phyloP scores from a whole-genome alignment of 495 filamentous ascomycete species.

The Oidiodendron maius region DNA sequence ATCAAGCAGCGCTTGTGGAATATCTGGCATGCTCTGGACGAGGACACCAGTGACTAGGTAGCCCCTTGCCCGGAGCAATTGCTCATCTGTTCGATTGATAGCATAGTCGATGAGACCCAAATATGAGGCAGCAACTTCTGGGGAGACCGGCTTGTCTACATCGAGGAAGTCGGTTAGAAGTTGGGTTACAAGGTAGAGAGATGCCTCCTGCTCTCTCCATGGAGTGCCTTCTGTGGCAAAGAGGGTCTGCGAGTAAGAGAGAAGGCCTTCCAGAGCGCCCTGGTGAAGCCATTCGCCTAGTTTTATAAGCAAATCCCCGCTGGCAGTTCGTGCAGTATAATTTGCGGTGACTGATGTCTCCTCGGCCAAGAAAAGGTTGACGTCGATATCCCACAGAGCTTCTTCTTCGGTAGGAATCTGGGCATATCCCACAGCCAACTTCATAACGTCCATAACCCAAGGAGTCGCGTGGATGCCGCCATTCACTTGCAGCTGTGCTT shows the following conservation, averaged over 20 bases:
- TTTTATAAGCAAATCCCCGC: slow-evolving; percentile 85
- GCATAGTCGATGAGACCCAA: slow-evolving; percentile 73
- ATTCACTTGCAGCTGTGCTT: slow-evolving; percentile 57
- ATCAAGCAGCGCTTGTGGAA: slow-evolving; percentile 57
- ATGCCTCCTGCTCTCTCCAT: slow-evolving; percentile 69
- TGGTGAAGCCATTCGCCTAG: slow-evolving; percentile 82
- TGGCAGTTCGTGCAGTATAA: slow-evolving; percentile 88
- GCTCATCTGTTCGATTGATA: slow-evolving; percentile 52
- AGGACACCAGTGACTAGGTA: slow-evolving; percentile 77
- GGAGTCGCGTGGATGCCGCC: slow-evolving; percentile 49
- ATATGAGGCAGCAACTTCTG: slow-evolving; percentile 63
- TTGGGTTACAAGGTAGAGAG: slow-evolving; percentile 75
- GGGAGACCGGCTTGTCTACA: slow-evolving; percentile 56
- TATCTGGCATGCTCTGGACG: slow-evolving; percentile 48
- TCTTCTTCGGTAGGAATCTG: slow-evolving; percentile 91
- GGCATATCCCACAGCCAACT: slow-evolving; percentile 75
- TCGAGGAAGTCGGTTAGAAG: slow-evolving; percentile 78
- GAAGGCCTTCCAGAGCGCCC: slow-evolving; percentile 64
- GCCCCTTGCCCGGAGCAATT: slow-evolving; percentile 75
- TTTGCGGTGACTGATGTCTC: slow-evolving; percentile 95
- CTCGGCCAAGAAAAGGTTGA: slow-evolving; percentile 90
- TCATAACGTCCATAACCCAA: slow-evolving; percentile 80
- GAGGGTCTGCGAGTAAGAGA: slow-evolving; percentile 63
- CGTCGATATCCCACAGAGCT: slow-evolving; percentile 91
- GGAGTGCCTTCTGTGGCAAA: slow-evolving; percentile 48